Conservation (phyloP, 2,329 filamentous ascomycete species). For the Apiospora pterosperma region DNA sequence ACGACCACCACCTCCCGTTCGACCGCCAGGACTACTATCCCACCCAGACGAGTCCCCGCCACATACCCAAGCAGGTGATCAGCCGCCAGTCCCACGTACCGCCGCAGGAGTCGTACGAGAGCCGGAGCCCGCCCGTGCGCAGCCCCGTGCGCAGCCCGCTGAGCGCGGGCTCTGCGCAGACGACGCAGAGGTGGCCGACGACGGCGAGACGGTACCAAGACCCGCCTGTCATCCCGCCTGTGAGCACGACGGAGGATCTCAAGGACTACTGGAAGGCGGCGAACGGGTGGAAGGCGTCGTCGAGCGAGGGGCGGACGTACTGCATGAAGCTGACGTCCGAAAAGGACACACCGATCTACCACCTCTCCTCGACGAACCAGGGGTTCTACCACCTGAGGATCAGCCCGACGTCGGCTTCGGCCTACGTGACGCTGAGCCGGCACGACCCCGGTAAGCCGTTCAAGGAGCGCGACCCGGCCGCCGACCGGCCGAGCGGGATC, state of each 20-base stretch:
- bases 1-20: constrained; percentile 65
- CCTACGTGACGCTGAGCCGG: constrained; percentile 55
- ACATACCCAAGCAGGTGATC: constrained; percentile 62
- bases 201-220: constrained; percentile 30
- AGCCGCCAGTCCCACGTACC: constrained; percentile 61
- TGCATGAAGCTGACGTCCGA: constrained; percentile 55
- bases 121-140: constrained; percentile 11
- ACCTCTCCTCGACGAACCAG: constrained; percentile 57
- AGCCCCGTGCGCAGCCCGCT: constrained; percentile 30
- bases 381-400: constrained; percentile 66
- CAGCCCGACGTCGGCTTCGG: constrained; percentile 61
- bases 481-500: constrained; percentile 21
- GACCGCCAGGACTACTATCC: constrained; percentile 69
- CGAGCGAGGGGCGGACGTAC: constrained; percentile 55
- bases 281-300: constrained; percentile 65
- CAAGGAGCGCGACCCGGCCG: constrained; percentile 39
- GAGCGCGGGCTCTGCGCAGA: constrained; percentile 22
- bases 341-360: constrained; percentile 62
- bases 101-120: constrained; percentile 1
- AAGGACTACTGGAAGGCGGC: constrained; percentile 65
- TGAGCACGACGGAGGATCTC: constrained; percentile 59
- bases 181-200: constrained; percentile 24
- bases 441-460: constrained; percentile 58
- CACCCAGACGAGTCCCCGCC: constrained; percentile 59
- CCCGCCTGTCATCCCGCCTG: constrained; percentile 42